Evolutionary conservation across 208 protist species (phyloP), one percentile per base, ranked within the genome.

Genomic region (Leishmania amazonensis): DNA sequence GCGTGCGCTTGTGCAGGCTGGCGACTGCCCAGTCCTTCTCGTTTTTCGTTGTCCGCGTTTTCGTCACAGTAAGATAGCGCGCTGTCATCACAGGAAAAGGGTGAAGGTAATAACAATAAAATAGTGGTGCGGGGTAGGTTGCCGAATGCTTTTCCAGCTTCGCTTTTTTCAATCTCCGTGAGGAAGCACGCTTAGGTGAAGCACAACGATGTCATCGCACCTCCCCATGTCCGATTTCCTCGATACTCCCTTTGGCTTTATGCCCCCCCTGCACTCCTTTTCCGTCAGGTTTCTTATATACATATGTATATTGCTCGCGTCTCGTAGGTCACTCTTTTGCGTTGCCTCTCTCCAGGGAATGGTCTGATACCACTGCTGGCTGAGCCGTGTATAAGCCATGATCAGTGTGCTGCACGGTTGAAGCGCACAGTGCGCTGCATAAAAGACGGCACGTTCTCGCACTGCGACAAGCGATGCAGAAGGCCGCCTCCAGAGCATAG

Each of bases 361-460:
- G 8, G 42, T 35, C 42, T 9, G 24, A n/a, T 47, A 38, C 19
- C 24, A 53, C 13, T 42, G 11, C 24, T 38, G 40, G 24, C 40
- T 24, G n/a, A 35, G 21, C 21, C 8, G 35, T 35, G 21, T 42
- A 38, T 5, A 53, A 35, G 42, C 24, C 42, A 7, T 53, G 8
- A 42, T 72, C 38, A 51, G 54, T 45, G 49, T 40, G 64, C 40
- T 9, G 11, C 5, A n/a, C 60, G 45, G 54, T 80, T 84, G 75
- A 78, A 84, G 47, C 54, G 51, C 75, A 73, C 35, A 15, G 75
- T 84, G 47, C 75, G 75, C 74, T 40, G 40, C 64, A 82, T 67
- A 47, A 76, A 82, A 24, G 42, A 54, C 31, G 81, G 85, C 11
- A 85, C 77, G 47, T 85, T 72, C 38, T 81, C 78, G 72, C 75